phyloP scores from a whole-genome alignment of 1,284 basidiomycete genomes.

The Phenoliferia sp. region DNA sequence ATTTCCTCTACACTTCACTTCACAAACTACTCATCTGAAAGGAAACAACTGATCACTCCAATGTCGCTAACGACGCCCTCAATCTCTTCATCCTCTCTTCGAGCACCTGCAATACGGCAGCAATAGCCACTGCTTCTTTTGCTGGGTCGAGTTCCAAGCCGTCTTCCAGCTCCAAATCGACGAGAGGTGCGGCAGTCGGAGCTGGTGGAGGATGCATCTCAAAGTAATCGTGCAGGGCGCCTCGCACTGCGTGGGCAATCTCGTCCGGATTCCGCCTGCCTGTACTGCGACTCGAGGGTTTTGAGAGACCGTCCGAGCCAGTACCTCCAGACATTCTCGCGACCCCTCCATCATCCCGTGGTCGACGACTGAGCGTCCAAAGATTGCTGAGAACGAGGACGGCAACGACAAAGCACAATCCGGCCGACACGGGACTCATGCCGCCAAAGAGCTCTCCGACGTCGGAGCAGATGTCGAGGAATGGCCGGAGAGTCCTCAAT shows the following conservation, averaged over 20 bases:
- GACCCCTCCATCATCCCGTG: no score
- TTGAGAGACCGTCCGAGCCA: conserved; percentile 13
- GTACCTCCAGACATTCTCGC: no score
- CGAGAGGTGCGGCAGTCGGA: conserved; percentile 3
- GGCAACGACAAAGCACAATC: conserved; percentile 36
- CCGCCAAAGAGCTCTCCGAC: not conserved
- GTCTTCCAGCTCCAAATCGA: not conserved
- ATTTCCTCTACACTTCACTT: no score
- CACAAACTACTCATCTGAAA: no score
- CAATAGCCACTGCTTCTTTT: conserved; percentile 15
- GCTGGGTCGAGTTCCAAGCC: not conserved
- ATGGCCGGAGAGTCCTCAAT: conserved; percentile 1
- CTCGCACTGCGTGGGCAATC: conserved; percentile 39
- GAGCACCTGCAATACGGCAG: conserved; percentile 16
- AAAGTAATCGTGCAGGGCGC: conserved; percentile 40
- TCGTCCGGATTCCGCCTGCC: conserved; percentile 29
- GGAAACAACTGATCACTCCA: no score
- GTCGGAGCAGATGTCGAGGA: conserved; percentile 7
- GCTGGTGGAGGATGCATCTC: conserved; percentile 10
- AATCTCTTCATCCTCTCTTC: conserved; percentile 15
- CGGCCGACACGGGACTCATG: conserved; percentile 8
- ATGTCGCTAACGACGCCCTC: not conserved
- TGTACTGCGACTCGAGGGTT: conserved; percentile 3
- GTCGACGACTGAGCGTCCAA: conserved; percentile 35
- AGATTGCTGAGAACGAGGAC: conserved; percentile 43